A percentile compares a stretch with the other conserved stretches of the same genome.
Conservation (phyloP, 208 protist species). For the Sergeia podlipaevii region DNA sequence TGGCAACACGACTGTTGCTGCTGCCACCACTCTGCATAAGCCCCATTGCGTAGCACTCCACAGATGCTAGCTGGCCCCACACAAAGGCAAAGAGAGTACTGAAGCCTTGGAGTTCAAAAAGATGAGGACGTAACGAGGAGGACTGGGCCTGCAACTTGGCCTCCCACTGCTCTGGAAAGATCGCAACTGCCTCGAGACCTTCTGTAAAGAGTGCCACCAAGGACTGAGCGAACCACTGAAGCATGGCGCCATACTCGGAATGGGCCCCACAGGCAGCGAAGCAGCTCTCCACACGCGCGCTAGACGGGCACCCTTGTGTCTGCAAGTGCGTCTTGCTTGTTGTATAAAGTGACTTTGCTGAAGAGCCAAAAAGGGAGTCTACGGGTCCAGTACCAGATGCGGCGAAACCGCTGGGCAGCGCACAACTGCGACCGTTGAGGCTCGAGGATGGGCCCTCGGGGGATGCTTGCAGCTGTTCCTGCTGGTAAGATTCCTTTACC, state of each 20-base stretch:
- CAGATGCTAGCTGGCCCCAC: conserved; percentile 37
- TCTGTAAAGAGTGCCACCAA: conserved; percentile 47
- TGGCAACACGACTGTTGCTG: background rate
- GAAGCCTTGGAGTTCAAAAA: conserved; percentile 78
- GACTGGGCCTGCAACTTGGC: conserved; percentile 7
- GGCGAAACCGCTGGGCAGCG: too few species aligned
- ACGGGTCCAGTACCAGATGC: too few species aligned
- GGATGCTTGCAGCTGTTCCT: too few species aligned
- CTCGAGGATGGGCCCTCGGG: too few species aligned
- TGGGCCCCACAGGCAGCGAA: conserved; percentile 62
- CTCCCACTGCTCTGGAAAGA: conserved; percentile 61
- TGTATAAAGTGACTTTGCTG: conserved; percentile 4
- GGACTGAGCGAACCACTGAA: conserved; percentile 47
- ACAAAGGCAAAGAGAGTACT: conserved; percentile 58
- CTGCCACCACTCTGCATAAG: background rate
- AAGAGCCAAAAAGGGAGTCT: conserved; percentile 10
- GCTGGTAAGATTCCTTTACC: too few species aligned
- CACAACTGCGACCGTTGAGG: too few species aligned
- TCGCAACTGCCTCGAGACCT: conserved; percentile 33
- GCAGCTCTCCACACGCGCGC: conserved; percentile 30
- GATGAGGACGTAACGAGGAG: conserved; percentile 19
- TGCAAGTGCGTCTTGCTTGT: conserved; percentile 6
- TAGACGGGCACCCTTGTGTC: conserved; percentile 26
- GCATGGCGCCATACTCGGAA: conserved; percentile 51
- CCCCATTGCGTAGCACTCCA: conserved; percentile 10